These are phyloP conservation scores for Pichia sp. DNA, from an alignment of 1,139 yeast species.

Conservation along the genomic window DNA sequence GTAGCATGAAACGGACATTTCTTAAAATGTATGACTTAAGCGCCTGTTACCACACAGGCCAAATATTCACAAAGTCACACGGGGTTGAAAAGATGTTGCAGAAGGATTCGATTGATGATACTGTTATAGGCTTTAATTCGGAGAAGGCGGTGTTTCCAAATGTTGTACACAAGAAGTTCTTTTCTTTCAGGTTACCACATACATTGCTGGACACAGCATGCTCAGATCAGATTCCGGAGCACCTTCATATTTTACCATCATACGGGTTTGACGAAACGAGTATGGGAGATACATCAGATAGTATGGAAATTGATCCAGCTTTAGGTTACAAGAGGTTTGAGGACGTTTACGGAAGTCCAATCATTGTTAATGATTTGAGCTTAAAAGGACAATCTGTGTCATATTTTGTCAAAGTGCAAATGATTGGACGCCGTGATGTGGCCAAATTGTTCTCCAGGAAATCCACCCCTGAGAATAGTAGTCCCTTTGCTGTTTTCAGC, in stretches of 20 bases:
- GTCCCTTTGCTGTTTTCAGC: constrained; percentile 14
- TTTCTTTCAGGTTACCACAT: constrained; percentile 57
- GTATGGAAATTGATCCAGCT: constrained; percentile 17
- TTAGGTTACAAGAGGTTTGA: constrained; percentile 35
- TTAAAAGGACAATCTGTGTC: constrained; percentile 18
- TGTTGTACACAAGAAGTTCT: constrained; percentile 28
- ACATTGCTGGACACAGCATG: constrained; percentile 53
- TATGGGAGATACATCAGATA: constrained; percentile 8
- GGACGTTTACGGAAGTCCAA: constrained; percentile 30
- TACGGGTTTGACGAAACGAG: constrained; percentile 39
- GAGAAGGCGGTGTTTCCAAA: constrained; percentile 45
- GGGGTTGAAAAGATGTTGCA: constrained; percentile 1
- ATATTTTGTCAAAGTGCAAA: constrained; percentile 20
- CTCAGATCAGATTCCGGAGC: constrained; percentile 45
- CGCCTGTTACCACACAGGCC: constrained; percentile 34
- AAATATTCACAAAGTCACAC: constrained; percentile 17
- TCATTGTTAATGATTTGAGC: constrained; percentile 26
- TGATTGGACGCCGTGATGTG: constrained; percentile 16
- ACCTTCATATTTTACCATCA: constrained; percentile 52
- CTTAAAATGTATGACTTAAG: constrained; percentile 34
- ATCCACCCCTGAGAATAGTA: neutral
- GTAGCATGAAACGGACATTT: constrained; percentile 25
- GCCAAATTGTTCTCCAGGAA: neutral
- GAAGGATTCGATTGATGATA: constrained; percentile 34
- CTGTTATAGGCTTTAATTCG: constrained; percentile 44